phyloP scores from a whole-genome alignment of 805 yeast genomes.

The Starmera caribaea region DNA sequence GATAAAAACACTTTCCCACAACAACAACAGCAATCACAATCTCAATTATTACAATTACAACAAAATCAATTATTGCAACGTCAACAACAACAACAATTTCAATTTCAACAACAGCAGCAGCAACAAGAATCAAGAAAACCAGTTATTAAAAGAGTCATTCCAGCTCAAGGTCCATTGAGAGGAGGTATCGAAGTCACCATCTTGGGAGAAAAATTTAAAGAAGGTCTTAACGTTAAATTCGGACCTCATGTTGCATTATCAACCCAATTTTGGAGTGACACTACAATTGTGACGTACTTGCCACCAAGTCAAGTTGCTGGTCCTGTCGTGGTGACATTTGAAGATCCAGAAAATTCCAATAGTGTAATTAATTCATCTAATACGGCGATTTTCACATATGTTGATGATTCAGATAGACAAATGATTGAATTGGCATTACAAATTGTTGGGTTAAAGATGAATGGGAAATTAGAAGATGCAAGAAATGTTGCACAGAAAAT shows the following conservation, averaged over 20 bases:
- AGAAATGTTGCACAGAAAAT: conserved; percentile 86
- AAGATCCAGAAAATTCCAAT: conserved; percentile 31
- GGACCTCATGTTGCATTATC: conserved; percentile 74
- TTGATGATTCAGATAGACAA: conserved; percentile 93
- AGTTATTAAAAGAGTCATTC: conserved; percentile 74
- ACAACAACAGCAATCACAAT: conserved; percentile 1
- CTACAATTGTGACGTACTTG: conserved; percentile 85
- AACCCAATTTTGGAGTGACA: conserved; percentile 93
- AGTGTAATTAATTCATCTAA: conserved; percentile 7
- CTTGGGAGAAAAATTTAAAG: conserved; percentile 77
- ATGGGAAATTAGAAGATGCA: conserved; percentile 92
- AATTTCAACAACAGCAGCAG: conserved; percentile 4
- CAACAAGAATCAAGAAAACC: conserved; percentile 8
- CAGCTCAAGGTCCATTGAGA: conserved; percentile 89
- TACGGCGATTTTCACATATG: conserved; percentile 65
- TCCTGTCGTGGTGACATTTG: conserved; percentile 83
- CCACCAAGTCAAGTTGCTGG: conserved; percentile 91
- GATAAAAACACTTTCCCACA: conserved; percentile 31
- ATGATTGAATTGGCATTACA: conserved; percentile 91
- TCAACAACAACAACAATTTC: conserved; percentile 2
- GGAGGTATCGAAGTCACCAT: conserved; percentile 96
- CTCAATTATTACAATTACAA: conserved; percentile 1
- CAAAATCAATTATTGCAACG: conserved; percentile 4
- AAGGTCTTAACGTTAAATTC: conserved; percentile 76
- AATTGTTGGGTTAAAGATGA: conserved; percentile 94